Evolutionary conservation across 108 stramenopile genomes (phyloP), one percentile per base, ranked within the genome.

Genomic region (Cyclostephanos tholiformis): DNA sequence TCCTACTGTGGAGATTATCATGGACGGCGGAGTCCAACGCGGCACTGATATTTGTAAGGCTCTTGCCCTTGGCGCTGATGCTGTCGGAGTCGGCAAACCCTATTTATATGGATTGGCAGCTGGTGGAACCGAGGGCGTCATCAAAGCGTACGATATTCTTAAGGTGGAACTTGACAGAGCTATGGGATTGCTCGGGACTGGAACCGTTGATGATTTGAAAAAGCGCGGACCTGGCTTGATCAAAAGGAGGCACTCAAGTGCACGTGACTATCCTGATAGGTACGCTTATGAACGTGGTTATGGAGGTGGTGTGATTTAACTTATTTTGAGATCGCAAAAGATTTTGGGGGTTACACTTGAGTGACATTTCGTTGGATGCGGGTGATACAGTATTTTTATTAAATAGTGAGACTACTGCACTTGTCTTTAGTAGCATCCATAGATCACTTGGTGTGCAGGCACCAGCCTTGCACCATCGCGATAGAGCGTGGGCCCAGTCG

Each of bases 41-140:
- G 98, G 98, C 36, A 97, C 97, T 17, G 98, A 99, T 79, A 97
- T 96, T 75, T 89, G 93, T 69, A 97, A 97, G 85, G 97, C 97
- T 6, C 74, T 98, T 17, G 98, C 98, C 2, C 83, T 98, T 32
- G 98, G 98, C 22, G 97, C 97, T 12, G 93, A 95, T 74, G 81
- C 96, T 25, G 98, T 99, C 7, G 97, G 97, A 57, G 92, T 98
- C 51, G 98, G 98, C 20, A 97, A 97, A 48, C 96, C 98, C 38
- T 96, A 97, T 70, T 84, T 99, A 1, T 99, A 95, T 82, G 98
- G 97, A 69, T 88, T 99, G 55, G 96, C 97, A 39, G 95, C 92
- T 53, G 95, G 95, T 52, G 92, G 95, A 23, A 78, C 86, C 1
- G 93, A 86, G 30, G 95, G 95, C 66, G 92, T 96, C 41, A 86